phyloP scores from a whole-genome alignment of 768 basidiomycete species.

The Tulasnella sp. region DNA sequence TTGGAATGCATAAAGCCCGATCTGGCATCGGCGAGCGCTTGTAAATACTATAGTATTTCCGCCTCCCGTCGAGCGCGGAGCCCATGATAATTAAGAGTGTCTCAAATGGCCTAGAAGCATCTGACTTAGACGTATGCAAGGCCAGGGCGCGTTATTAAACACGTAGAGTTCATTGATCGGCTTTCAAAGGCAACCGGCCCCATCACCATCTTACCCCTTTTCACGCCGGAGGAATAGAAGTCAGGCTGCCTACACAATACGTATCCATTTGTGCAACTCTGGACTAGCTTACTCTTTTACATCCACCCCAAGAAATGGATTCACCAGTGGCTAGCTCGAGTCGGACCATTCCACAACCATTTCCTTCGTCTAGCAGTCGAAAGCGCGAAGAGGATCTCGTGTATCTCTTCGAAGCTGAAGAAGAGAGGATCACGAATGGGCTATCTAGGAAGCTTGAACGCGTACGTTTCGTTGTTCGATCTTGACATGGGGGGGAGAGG shows the following conservation, averaged over 20 bases:
- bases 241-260: too few species aligned
- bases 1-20: too few species aligned
- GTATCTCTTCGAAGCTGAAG: conserved; percentile 83
- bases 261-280: too few species aligned
- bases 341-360: conserved; percentile 39
- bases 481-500: neutral
- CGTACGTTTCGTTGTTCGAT: conserved; percentile 31
- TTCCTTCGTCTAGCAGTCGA: conserved; percentile 36
- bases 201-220: neutral
- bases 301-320: conserved; percentile 6
- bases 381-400: conserved; percentile 65
- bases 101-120: too few species aligned
- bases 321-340: conserved; percentile 38
- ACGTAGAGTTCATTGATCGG: conserved; percentile 4
- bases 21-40: neutral
- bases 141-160: neutral
- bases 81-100: too few species aligned
- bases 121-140: too few species aligned
- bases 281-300: too few species aligned
- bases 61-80: too few species aligned
- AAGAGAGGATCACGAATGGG: conserved; percentile 78
- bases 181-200: neutral
- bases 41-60: neutral
- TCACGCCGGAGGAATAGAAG: too few species aligned
- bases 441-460: conserved; percentile 75